A percentile compares a stretch with the other conserved stretches of the same genome.
Conservation (phyloP, 805 yeast genomes). For the Yarrowia yakushimensis region DNA sequence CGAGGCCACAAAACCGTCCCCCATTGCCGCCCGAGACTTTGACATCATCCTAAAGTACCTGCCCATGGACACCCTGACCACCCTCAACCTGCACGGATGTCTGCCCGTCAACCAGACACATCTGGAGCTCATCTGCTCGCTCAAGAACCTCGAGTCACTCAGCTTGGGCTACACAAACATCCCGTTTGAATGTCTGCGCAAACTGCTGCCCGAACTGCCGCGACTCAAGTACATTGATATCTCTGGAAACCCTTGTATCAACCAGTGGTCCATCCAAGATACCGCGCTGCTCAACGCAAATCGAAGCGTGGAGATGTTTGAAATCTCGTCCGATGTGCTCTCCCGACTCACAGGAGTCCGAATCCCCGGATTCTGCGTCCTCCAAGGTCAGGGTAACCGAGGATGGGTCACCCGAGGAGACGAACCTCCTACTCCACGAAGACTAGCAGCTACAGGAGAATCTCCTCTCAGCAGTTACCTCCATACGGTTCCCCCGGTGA, state of each 20-base stretch:
- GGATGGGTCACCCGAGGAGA: conserved; percentile 61
- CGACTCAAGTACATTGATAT: conserved; percentile 59
- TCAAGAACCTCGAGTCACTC: conserved; percentile 33
- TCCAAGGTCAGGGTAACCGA: conserved; percentile 61
- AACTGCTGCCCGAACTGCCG: conserved; percentile 32
- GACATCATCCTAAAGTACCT: conserved; percentile 46
- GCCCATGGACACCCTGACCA: conserved; percentile 41
- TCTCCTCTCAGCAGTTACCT: conserved; percentile 7
- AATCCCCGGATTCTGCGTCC: conserved; percentile 40
- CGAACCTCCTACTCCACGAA: conserved; percentile 8
- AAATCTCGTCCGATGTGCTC: conserved; percentile 43
- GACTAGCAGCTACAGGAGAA: conserved; percentile 18
- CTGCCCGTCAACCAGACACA: conserved; percentile 49
- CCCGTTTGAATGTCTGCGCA: conserved; percentile 32
- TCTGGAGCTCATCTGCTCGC: conserved; percentile 36
- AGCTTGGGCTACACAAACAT: conserved; percentile 37
- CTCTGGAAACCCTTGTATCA: conserved; percentile 57
- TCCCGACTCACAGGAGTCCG: conserved; percentile 34
- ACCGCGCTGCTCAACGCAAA: conserved; percentile 44
- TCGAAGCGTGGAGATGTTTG: conserved; percentile 57
- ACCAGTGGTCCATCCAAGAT: conserved; percentile 56
- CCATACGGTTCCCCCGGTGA: conserved; percentile 13
- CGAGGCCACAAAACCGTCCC: conserved; percentile 59
- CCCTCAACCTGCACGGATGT: conserved; percentile 59
- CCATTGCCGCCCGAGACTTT: conserved; percentile 50